phyloP scores from a whole-genome alignment of 1,139 yeast species.

The Spathaspora sp. region DNA sequence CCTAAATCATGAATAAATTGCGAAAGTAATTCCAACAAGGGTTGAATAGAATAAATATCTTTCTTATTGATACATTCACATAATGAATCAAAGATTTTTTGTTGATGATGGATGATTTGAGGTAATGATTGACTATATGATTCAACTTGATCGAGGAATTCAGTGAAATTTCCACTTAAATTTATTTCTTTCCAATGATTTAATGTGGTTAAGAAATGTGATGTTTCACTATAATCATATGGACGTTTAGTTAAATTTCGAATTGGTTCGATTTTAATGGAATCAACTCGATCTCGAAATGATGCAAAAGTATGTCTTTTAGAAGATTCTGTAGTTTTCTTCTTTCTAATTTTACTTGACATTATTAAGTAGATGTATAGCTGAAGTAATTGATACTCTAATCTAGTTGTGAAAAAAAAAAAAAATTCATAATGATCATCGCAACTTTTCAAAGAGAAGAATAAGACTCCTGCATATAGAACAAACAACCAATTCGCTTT shows the following conservation, averaged over 20 bases:
- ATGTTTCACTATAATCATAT: constrained; percentile 68
- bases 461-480: neutral
- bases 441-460: neutral
- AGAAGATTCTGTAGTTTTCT: constrained; percentile 52
- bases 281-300: constrained; percentile 80
- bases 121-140: constrained; percentile 69
- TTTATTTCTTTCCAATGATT: constrained; percentile 90
- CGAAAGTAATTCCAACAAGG: constrained; percentile 74
- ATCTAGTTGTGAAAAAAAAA: neutral
- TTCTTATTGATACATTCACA: constrained; percentile 48
- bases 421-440: constrained; percentile 1
- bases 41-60: constrained; percentile 76
- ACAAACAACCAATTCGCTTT: neutral
- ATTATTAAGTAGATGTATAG: neutral
- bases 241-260: constrained; percentile 62
- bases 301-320: constrained; percentile 69
- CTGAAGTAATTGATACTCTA: neutral
- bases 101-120: constrained; percentile 73
- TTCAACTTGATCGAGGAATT: constrained; percentile 58
- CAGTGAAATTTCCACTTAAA: constrained; percentile 69
- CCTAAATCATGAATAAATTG: constrained; percentile 94
- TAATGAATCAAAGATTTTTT: constrained; percentile 56
- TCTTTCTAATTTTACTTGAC: constrained; percentile 10
- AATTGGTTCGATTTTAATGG: constrained; percentile 82
- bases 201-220: constrained; percentile 76